phyloP scores from a whole-genome alignment of 192 early-diverging fungal species.

The Linnemannia elongata region DNA sequence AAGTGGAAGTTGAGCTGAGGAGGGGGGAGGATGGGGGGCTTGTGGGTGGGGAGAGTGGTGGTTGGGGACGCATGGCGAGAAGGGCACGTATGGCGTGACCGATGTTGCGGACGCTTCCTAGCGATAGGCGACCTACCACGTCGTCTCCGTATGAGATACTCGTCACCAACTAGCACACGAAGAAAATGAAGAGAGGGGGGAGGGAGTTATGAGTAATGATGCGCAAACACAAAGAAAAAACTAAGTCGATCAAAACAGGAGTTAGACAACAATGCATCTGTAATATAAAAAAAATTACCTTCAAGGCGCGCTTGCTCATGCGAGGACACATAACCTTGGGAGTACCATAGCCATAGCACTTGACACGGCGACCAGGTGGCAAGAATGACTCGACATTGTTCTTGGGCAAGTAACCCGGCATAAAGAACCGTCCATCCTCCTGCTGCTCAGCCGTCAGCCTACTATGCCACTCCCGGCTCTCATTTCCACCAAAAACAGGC shows the following conservation, averaged over 20 bases:
- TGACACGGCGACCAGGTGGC: conserved; percentile 59
- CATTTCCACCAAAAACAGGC: not conserved
- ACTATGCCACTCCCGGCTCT: not conserved
- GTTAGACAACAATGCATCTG: too few relatives aligned
- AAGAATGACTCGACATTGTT: conserved; percentile 37
- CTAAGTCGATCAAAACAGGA: not conserved
- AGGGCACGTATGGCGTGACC: conserved; percentile 48
- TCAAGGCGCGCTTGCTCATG: conserved; percentile 56
- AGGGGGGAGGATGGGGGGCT: conserved; percentile 13
- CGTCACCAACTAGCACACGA: conserved; percentile 40
- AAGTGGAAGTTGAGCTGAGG: not conserved
- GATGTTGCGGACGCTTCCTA: conserved; percentile 58
- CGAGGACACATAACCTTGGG: conserved; percentile 62
- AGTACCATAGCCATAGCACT: conserved; percentile 60
- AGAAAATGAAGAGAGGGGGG: not conserved
- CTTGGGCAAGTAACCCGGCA: conserved; percentile 38
- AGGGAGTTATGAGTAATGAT: not conserved
- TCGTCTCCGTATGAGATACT: conserved; percentile 56
- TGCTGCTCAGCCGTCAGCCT: not conserved
- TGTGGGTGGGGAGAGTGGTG: conserved; percentile 34
- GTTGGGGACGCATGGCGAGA: conserved; percentile 39
- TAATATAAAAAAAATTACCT: conserved; percentile 25
- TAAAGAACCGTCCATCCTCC: conserved; percentile 20
- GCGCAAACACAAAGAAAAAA: not conserved
- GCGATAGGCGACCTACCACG: conserved; percentile 47